Percentiles rank a stretch among this genome's conserved stretches.
These are phyloP conservation scores for Candida gigantensis DNA, from an alignment of 1,139 yeast species.

Conservation along the genomic window DNA sequence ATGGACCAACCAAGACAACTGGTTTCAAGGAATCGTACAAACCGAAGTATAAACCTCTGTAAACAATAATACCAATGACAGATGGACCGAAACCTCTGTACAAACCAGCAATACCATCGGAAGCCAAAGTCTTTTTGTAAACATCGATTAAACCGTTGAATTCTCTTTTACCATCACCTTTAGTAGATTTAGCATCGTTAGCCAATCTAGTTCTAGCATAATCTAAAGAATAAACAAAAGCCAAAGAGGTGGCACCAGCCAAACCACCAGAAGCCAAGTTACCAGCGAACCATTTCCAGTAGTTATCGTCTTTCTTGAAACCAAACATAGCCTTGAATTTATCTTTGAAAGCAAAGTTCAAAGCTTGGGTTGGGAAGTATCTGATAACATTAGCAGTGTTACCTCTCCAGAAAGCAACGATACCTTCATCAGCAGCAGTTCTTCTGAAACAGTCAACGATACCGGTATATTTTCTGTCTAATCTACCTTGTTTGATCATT, in stretches of 20 bases:
- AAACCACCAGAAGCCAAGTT: conserved; percentile 59
- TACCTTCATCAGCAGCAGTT: conserved; percentile 57
- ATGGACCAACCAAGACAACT: conserved; percentile 56
- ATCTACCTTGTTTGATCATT: conserved; percentile 57
- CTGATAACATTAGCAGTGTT: conserved; percentile 57
- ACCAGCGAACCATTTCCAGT: conserved; percentile 56
- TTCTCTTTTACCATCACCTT: conserved; percentile 46
- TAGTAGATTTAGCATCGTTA: conserved; percentile 55
- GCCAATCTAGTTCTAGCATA: conserved; percentile 59
- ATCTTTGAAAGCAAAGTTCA: conserved; percentile 56
- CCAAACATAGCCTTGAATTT: conserved; percentile 53
- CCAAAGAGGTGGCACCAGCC: conserved; percentile 58
- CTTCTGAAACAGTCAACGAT: conserved; percentile 52
- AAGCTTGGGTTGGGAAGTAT: conserved; percentile 59
- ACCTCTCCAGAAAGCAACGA: conserved; percentile 57
- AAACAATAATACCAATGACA: conserved; percentile 53
- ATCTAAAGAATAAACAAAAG: conserved; percentile 56
- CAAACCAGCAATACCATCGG: conserved; percentile 59
- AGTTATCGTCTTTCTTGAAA: conserved; percentile 52
- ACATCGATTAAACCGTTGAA: conserved; percentile 57
- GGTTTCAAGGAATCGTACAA: conserved; percentile 56
- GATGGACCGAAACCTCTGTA: conserved; percentile 62
- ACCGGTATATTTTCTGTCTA: conserved; percentile 52
- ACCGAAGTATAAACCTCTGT: conserved; percentile 60
- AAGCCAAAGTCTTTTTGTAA: conserved; percentile 54